Conservation (phyloP, 768 basidiomycete genomes). For the Agaricus bisporus region DNA sequence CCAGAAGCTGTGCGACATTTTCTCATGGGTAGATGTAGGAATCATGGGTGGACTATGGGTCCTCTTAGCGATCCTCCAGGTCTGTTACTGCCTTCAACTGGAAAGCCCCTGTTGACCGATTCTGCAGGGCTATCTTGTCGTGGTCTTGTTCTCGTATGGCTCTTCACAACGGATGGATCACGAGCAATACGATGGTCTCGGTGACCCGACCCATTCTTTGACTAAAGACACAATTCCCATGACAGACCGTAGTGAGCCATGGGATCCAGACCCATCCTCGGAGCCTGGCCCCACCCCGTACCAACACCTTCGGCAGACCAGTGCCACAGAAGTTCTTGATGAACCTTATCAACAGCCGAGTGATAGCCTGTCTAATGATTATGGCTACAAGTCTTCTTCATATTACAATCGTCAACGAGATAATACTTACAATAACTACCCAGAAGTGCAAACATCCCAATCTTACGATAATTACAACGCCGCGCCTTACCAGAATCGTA, state of each 20-base stretch:
- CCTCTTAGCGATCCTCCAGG: slow-evolving; percentile 72
- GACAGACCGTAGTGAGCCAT: slow-evolving; percentile 60
- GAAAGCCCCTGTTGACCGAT: background rate
- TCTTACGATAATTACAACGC: slow-evolving; percentile 25
- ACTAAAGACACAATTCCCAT: slow-evolving; percentile 56
- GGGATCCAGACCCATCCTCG: slow-evolving; percentile 57
- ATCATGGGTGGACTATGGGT: slow-evolving; percentile 89
- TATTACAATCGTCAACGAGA: slow-evolving; percentile 26
- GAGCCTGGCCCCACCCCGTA: slow-evolving; percentile 27
- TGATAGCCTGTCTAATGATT: slow-evolving; percentile 32
- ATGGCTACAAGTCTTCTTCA: slow-evolving; percentile 22
- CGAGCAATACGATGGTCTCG: slow-evolving; percentile 69
- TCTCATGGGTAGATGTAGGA: slow-evolving; percentile 89
- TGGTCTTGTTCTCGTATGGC: slow-evolving; percentile 54
- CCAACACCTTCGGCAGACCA: slow-evolving; percentile 48
- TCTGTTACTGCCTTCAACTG: slow-evolving; percentile 25
- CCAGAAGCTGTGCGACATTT: slow-evolving; percentile 77
- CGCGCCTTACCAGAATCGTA: slow-evolving; percentile 23
- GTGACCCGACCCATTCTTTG: slow-evolving; percentile 48
- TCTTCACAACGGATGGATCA: slow-evolving; percentile 74
- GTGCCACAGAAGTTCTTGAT: slow-evolving; percentile 49
- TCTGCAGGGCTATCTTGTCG: slow-evolving; percentile 41
- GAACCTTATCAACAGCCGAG: slow-evolving; percentile 42
- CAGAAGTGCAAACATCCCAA: slow-evolving; percentile 31
- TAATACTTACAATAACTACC: slow-evolving; percentile 17